These are phyloP conservation scores for Penicillium pulvis DNA, from an alignment of 495 filamentous ascomycete genomes.

Conservation along the genomic window DNA sequence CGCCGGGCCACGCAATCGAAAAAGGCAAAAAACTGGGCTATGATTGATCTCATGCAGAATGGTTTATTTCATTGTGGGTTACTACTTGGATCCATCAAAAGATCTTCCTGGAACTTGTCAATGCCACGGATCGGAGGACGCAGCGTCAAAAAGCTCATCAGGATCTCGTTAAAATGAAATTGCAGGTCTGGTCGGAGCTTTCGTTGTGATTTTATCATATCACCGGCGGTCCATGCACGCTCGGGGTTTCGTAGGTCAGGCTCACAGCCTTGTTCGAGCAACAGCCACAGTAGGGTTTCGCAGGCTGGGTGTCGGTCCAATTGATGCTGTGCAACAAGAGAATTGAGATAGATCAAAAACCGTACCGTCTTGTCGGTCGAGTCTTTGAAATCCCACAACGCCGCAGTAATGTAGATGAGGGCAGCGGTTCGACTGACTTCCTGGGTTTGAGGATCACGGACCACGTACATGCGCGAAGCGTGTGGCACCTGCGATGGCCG, in stretches of 20 bases:
- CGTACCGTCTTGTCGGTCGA: conserved; percentile 35
- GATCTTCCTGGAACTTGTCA: conserved; percentile 38
- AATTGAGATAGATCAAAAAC: conserved; percentile 35
- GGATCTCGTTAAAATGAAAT: conserved; percentile 46
- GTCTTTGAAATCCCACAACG: conserved; percentile 43
- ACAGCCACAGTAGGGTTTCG: conserved; percentile 47
- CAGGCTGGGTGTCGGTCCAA: conserved; percentile 43
- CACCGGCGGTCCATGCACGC: conserved; percentile 43
- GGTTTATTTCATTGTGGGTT: background rate
- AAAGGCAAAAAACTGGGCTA: background rate
- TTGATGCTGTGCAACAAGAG: conserved; percentile 32
- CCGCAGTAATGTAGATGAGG: conserved; percentile 44
- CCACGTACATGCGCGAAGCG: conserved; percentile 42
- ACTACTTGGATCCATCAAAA: conserved; percentile 9
- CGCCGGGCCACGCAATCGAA: conserved; percentile 1
- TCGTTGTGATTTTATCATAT: conserved; percentile 40
- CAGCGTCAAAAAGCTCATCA: conserved; percentile 45
- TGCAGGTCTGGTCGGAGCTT: conserved; percentile 43
- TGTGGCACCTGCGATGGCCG: conserved; percentile 45
- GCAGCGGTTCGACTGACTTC: conserved; percentile 44
- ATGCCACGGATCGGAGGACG: conserved; percentile 34
- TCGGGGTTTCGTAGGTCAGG: conserved; percentile 40
- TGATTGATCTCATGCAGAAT: conserved; percentile 2
- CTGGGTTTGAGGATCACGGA: conserved; percentile 36
- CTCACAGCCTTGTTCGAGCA: conserved; percentile 43